phyloP scores from a whole-genome alignment of 352 stramenopile genomes.

The Peronosclerospora sorghi region DNA sequence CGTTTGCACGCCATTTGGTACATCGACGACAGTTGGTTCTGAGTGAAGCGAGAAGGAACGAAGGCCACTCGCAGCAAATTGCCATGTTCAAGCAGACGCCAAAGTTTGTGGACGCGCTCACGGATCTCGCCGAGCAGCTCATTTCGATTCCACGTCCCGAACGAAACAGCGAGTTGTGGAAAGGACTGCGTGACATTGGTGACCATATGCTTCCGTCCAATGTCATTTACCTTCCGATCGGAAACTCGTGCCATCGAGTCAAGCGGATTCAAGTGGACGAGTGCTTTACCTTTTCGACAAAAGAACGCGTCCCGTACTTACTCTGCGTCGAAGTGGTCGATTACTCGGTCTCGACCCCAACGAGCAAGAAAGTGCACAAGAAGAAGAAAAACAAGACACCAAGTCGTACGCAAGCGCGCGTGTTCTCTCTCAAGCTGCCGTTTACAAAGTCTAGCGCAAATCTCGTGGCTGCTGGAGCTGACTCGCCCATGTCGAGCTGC shows the following conservation, averaged over 20 bases:
- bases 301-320: constrained; percentile 77
- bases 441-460: constrained; percentile 32
- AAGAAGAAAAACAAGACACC: constrained; percentile 18
- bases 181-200: constrained; percentile 37
- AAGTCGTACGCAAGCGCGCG: constrained; percentile 18
- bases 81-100: constrained; percentile 59
- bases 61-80: constrained; percentile 53
- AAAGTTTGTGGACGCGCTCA: constrained; percentile 55
- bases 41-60: constrained; percentile 44
- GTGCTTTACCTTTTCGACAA: constrained; percentile 77
- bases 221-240: constrained; percentile 70
- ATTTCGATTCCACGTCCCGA: constrained; percentile 34
- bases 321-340: constrained; percentile 75
- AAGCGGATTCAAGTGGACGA: constrained; percentile 64
- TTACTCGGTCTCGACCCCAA: constrained; percentile 25
- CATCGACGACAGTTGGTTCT: constrained; percentile 37
- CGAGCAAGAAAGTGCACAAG: constrained; percentile 15
- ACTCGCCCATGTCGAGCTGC: constrained; percentile 16
- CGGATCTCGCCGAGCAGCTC: constrained; percentile 50
- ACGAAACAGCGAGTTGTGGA: constrained; percentile 38
- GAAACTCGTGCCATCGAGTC: constrained; percentile 64
- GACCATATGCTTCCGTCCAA: constrained; percentile 50
- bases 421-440: constrained; percentile 38
- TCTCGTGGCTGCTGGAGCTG: constrained; percentile 4
- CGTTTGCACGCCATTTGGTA: constrained; percentile 45